Conservation (phyloP, 208 protist genomes). For the Trypanosomatidae sp. region DNA sequence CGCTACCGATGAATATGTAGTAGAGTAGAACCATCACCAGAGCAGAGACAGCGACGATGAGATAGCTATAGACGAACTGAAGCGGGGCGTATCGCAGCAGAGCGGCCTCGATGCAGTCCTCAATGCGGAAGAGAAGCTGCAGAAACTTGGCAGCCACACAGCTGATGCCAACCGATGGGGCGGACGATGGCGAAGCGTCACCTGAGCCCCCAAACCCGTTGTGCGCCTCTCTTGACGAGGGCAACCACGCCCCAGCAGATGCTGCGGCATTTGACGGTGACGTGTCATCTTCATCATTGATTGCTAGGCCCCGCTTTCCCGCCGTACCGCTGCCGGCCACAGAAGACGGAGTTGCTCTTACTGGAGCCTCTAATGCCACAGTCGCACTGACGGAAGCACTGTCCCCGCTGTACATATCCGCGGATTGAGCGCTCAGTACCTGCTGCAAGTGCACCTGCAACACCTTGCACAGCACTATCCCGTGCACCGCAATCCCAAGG, state of each 20-base stretch:
- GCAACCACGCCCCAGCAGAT: neutral
- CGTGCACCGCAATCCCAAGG: slow-evolving; percentile 55
- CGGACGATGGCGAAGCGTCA: neutral
- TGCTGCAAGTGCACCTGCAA: slow-evolving; percentile 35
- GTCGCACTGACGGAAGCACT: neutral
- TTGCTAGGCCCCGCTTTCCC: neutral
- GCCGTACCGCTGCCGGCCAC: neutral
- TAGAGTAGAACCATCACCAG: slow-evolving; percentile 36
- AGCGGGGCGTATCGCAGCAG: slow-evolving; percentile 31
- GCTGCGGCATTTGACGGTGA: neutral
- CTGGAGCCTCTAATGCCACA: neutral
- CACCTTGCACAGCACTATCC: slow-evolving; percentile 45
- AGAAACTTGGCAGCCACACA: neutral
- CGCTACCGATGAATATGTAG: slow-evolving; percentile 24
- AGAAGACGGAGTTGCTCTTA: neutral
- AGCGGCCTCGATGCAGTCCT: slow-evolving; percentile 32
- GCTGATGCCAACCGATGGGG: neutral
- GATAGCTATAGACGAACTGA: slow-evolving; percentile 30
- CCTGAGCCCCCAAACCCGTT: neutral
- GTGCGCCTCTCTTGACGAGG: neutral
- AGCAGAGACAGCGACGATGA: slow-evolving; percentile 6
- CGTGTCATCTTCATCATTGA: neutral
- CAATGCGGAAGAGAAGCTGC: slow-evolving; percentile 27
- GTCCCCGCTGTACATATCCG: slow-evolving; percentile 8
- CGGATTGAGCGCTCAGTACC: slow-evolving; percentile 8